Evolutionary conservation across 768 basidiomycete genomes (phyloP).

Genomic region (Phanerodontia chrysosporium): DNA sequence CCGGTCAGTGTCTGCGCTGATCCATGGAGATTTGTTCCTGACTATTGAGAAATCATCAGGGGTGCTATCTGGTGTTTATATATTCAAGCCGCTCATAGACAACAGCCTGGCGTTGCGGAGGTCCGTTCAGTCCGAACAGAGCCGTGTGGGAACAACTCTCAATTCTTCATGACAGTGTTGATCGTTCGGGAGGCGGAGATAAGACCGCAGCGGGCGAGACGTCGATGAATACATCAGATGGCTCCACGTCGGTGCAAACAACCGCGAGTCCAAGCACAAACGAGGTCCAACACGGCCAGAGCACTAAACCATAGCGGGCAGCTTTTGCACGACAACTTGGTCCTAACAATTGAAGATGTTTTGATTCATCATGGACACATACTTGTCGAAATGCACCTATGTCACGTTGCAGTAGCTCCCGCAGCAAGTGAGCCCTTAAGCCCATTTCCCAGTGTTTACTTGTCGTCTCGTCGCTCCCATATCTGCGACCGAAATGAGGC

Average conservation of each 20-base stretch:
- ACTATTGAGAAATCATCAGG: constrained; percentile 34
- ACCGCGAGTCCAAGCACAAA: neutral
- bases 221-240: neutral
- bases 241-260: neutral
- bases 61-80: constrained; percentile 58
- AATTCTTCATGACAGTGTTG: constrained; percentile 1
- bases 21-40: neutral
- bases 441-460: constrained; percentile 8
- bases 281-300: neutral
- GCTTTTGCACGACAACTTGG: neutral
- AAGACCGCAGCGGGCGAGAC: neutral
- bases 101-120: neutral
- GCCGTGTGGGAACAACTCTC: neutral
- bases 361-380: neutral
- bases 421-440: neutral
- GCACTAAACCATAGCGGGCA: constrained; percentile 1
- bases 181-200: neutral
- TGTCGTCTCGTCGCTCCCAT: constrained; percentile 25
- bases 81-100: constrained; percentile 51
- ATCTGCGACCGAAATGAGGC: constrained; percentile 15
- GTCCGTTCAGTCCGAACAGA: neutral
- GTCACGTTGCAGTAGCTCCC: neutral
- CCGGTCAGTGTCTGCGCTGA: constrained; percentile 39
- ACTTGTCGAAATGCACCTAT: neutral
- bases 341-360: neutral